Evolutionary conservation across 495 filamentous ascomycete genomes (phyloP).

Genomic region (Daldinia concentrica): DNA sequence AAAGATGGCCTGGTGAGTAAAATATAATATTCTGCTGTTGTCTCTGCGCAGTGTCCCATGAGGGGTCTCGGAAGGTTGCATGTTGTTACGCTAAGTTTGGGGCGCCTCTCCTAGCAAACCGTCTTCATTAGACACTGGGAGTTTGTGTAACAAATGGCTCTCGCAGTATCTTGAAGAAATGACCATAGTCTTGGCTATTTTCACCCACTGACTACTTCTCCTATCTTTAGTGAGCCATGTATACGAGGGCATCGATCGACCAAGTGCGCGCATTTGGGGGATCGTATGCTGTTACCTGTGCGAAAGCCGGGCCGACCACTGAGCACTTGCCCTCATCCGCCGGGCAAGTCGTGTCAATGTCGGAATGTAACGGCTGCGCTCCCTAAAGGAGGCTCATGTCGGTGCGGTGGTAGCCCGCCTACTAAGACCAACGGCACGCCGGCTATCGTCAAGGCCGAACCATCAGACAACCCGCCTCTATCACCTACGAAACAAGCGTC

Average conservation of each 20-base stretch:
- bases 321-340: slow-evolving; percentile 78
- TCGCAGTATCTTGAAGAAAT: slow-evolving; percentile 4
- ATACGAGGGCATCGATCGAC: slow-evolving; percentile 88
- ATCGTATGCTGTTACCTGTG: slow-evolving; percentile 78
- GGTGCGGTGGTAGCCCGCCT: slow-evolving; percentile 48
- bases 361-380: slow-evolving; percentile 61
- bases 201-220: slow-evolving; percentile 38
- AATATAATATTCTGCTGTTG: slow-evolving; percentile 17
- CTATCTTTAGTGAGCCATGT: slow-evolving; percentile 72
- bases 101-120: slow-evolving; percentile 12
- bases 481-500: slow-evolving; percentile 47
- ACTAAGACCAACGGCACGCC: slow-evolving; percentile 24
- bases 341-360: slow-evolving; percentile 62
- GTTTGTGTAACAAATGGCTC: slow-evolving; percentile 22
- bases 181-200: slow-evolving; percentile 2
- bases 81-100: slow-evolving; percentile 26
- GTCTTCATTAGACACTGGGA: slow-evolving; percentile 14
- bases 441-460: slow-evolving; percentile 42
- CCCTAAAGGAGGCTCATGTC: slow-evolving; percentile 59
- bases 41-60: slow-evolving; percentile 10
- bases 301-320: slow-evolving; percentile 83
- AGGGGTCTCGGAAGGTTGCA: slow-evolving; percentile 34
- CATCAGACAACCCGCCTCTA: slow-evolving; percentile 41
- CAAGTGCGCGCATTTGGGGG: slow-evolving; percentile 78
- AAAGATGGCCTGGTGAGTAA: slow-evolving; percentile 68